A percentile compares a stretch with the other conserved stretches of the same genome.
These are phyloP conservation scores for Pseudocercospora pini-densiflorae DNA, from an alignment of 2,329 filamentous ascomycete genomes.

Conservation along the genomic window DNA sequence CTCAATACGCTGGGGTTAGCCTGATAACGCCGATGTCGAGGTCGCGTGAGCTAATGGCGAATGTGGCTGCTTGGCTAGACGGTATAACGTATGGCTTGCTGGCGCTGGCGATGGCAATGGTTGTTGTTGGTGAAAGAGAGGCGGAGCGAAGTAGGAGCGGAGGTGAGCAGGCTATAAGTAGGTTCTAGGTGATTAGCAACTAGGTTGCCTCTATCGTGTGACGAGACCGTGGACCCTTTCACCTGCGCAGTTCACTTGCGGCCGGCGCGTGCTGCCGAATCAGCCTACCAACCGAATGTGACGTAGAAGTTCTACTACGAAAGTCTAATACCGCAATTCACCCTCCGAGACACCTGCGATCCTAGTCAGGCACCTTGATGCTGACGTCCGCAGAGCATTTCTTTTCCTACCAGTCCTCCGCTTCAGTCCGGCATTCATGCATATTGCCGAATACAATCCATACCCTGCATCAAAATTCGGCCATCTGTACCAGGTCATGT, in stretches of 20 bases:
- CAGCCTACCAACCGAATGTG: not conserved
- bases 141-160: not conserved
- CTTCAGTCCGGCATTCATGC: constrained; percentile 1
- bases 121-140: not conserved
- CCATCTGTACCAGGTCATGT: constrained; percentile 2
- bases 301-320: not conserved
- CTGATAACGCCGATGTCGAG: not conserved
- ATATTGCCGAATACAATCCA: not conserved
- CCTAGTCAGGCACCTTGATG: not conserved
- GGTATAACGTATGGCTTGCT: not conserved
- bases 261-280: not conserved
- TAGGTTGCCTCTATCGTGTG: not conserved
- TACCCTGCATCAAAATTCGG: not conserved
- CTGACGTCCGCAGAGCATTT: not conserved
- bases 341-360: not conserved
- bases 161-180: not conserved
- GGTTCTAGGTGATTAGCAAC: not conserved
- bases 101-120: not conserved
- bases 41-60: not conserved
- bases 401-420: not conserved
- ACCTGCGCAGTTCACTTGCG: not conserved
- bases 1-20: not conserved
- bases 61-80: not conserved
- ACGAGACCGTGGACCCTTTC: not conserved
- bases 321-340: not conserved